These are phyloP conservation scores for Tetrahymena malaccensis DNA, from an alignment of 73 alveolate species.

Conservation along the genomic window DNA sequence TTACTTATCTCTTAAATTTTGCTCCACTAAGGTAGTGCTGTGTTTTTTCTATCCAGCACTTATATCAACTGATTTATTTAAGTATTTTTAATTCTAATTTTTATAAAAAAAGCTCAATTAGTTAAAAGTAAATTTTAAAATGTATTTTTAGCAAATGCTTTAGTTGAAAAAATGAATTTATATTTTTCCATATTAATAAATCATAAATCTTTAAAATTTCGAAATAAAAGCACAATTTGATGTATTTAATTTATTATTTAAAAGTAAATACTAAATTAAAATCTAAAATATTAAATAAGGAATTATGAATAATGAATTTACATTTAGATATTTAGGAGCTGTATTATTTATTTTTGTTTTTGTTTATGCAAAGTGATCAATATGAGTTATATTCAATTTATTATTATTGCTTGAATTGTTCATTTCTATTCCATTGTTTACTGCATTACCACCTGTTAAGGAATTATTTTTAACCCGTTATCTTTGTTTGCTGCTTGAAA, in stretches of 20 bases:
- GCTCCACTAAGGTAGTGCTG: neutral
- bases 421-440: neutral
- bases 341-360: neutral
- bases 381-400: neutral
- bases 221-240: too few species aligned
- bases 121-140: neutral
- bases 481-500: neutral
- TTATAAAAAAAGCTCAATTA: neutral
- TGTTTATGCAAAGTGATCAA: neutral
- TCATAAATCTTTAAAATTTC: too few species aligned
- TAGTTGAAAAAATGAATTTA: neutral
- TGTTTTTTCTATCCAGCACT: neutral
- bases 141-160: too few species aligned
- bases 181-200: too few species aligned
- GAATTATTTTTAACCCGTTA: neutral
- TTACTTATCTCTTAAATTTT: neutral
- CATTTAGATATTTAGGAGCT: neutral
- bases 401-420: neutral
- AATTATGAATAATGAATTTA: neutral
- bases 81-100: neutral
- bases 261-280: neutral
- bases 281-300: too few species aligned
- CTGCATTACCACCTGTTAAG: neutral
- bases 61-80: neutral
- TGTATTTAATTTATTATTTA: too few species aligned